These are phyloP conservation scores for Sphaerostilbella broomeana DNA, from an alignment of 2,329 filamentous ascomycete species.

Conservation along the genomic window DNA sequence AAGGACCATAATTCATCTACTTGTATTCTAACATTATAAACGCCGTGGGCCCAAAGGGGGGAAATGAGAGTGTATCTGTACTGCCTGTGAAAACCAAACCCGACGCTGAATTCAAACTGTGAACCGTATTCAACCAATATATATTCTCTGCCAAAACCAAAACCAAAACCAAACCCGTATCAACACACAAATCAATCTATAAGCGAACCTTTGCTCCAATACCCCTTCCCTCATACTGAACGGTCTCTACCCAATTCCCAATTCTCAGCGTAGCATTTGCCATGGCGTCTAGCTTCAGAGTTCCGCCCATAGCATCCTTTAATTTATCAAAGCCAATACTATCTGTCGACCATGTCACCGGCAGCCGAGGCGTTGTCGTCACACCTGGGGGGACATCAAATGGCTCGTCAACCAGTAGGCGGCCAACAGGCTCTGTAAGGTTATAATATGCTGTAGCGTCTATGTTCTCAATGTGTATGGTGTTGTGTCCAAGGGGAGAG, in stretches of 20 bases:
- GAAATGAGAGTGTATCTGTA: no score
- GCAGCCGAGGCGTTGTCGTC: slow-evolving; percentile 66
- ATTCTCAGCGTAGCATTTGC: slow-evolving; percentile 70
- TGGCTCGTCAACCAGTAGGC: slow-evolving; percentile 65
- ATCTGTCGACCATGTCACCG: slow-evolving; percentile 72
- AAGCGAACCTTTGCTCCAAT: slow-evolving; percentile 55
- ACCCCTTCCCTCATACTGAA: slow-evolving; percentile 64
- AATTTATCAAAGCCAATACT: slow-evolving; percentile 80
- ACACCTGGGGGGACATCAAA: slow-evolving; percentile 72
- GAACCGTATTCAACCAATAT: background rate
- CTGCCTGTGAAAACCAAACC: no score
- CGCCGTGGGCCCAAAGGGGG: no score
- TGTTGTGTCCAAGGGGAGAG: slow-evolving; percentile 69
- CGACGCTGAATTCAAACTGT: no score
- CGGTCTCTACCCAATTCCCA: slow-evolving; percentile 63
- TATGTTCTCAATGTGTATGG: slow-evolving; percentile 68
- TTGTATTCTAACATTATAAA: no score
- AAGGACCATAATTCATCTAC: no score
- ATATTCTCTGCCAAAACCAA: background rate
- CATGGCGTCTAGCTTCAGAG: slow-evolving; percentile 68
- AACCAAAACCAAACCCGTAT: background rate
- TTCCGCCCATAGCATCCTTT: slow-evolving; percentile 70
- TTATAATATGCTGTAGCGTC: slow-evolving; percentile 85
- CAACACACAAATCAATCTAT: slow-evolving; percentile 14
- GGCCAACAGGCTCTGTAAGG: slow-evolving; percentile 67